Evolutionary conservation across 228 moss, liverwort and hornwort genomes (phyloP), one percentile per base, ranked within the genome.

Genomic region (Sphagnum fallax): DNA sequence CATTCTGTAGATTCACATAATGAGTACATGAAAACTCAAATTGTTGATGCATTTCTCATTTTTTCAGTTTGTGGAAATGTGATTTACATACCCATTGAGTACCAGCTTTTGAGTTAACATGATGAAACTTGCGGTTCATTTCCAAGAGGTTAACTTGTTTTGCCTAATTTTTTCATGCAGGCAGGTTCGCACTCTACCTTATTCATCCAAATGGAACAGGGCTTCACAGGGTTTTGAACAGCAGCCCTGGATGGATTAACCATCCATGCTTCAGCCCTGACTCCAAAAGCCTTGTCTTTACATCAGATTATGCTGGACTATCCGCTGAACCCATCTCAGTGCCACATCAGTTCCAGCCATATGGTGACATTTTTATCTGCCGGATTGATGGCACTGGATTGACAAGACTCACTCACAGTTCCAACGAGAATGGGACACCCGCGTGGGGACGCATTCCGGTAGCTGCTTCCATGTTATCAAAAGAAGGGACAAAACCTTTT

Each of bases 351-450:
- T 94, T 51, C 62, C 60, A 71, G 6, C 92, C 94, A 10, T 73
- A 70, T 62, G 92, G 92, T 52, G 86, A 88, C 50, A 72, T 91
- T 14, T 92, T 79, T 50, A 70, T 90, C 16, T 75, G 84, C 55
- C 76, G 77, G n/a, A 32, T 80, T 14, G 94, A 91, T 65, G 89
- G 91, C 13, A 73, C 91, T 1, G 75, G 74, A 6, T 63, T 88
- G 5, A 81, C 67, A 50, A 76, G 94, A 53, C 32, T 94, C 60
- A 94, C 88, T 4, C 91, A 94, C 67, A 91, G 83, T 47, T 58
- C 66, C 5, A 77, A 80, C 6, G 91, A 94, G 65, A 73, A 94
- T 59, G 91, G 94, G 4, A 89, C 90, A 1, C 89, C 94, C 16
- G 32, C 49, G 0, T 94, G 94, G 94, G 80, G 82, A 5, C 53